Evolutionary conservation across 2,329 filamentous ascomycete species (phyloP).

Genomic region (Aureobasidium leucospermi): DNA sequence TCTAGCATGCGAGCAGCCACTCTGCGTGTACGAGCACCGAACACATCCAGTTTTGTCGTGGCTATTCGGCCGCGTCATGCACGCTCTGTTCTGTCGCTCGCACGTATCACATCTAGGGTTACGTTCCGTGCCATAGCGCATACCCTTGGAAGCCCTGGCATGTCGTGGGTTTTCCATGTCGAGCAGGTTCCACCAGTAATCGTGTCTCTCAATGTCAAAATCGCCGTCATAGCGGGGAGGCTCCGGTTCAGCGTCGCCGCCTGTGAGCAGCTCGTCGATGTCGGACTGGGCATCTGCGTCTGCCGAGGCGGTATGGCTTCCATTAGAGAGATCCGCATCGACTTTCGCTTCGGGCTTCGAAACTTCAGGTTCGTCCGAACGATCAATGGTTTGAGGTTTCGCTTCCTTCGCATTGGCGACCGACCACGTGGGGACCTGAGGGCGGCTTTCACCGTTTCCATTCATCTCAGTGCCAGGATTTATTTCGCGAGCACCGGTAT

Average conservation of each 20-base stretch:
- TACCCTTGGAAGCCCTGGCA: slow-evolving; percentile 10
- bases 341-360: not conserved
- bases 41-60: slow-evolving; percentile 14
- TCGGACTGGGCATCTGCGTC: slow-evolving; percentile 7
- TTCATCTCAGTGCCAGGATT: not conserved
- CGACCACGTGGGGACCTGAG: slow-evolving; percentile 5
- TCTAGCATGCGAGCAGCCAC: slow-evolving; percentile 9
- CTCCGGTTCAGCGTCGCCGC: slow-evolving; percentile 8
- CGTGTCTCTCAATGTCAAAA: slow-evolving; percentile 11
- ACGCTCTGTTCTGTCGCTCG: slow-evolving; percentile 5
- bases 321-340: not conserved
- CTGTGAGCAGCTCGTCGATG: not conserved
- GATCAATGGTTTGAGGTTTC: not conserved
- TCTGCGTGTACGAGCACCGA: slow-evolving; percentile 10
- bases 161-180: slow-evolving; percentile 8
- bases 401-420: slow-evolving; percentile 8
- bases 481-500: not conserved
- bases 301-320: not conserved
- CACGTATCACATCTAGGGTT: slow-evolving; percentile 10
- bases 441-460: not conserved
- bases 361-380: not conserved
- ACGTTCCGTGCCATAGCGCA: slow-evolving; percentile 6
- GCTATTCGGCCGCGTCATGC: slow-evolving; percentile 10
- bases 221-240: slow-evolving; percentile 10
- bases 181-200: slow-evolving; percentile 13